Evolutionary conservation across 495 filamentous ascomycete species (phyloP).

Genomic region (Aspergillus nidulans): DNA sequence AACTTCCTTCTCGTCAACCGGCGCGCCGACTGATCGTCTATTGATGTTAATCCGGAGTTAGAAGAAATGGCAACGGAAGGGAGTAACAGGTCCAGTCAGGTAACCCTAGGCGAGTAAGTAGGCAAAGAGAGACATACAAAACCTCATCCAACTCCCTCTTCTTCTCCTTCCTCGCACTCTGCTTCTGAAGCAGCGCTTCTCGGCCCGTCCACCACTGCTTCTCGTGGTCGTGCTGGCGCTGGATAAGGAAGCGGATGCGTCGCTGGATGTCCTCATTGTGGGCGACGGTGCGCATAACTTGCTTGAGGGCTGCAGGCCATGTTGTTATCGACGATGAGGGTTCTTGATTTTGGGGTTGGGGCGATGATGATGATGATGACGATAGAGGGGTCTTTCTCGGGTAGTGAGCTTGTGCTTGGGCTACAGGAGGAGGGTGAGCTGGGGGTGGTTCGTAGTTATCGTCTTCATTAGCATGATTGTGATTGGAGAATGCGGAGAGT

Average conservation of each 20-base stretch:
- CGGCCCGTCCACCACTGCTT: slow-evolving; percentile 58
- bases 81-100: background rate
- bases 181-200: slow-evolving; percentile 47
- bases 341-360: background rate
- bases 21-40: slow-evolving; percentile 40
- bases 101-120: background rate
- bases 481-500: slow-evolving; percentile 39
- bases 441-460: slow-evolving; percentile 31
- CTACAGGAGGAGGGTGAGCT: background rate
- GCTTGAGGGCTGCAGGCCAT: slow-evolving; percentile 58
- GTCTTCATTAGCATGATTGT: slow-evolving; percentile 9
- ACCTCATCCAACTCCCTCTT: slow-evolving; percentile 51
- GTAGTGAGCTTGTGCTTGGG: slow-evolving; percentile 8
- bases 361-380: background rate
- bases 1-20: slow-evolving; percentile 28
- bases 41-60: background rate
- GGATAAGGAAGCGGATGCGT: slow-evolving; percentile 52
- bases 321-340: slow-evolving; percentile 57
- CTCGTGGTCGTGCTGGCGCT: slow-evolving; percentile 60
- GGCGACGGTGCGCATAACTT: slow-evolving; percentile 55
- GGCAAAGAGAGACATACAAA: slow-evolving; percentile 27
- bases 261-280: slow-evolving; percentile 43
- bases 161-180: slow-evolving; percentile 43
- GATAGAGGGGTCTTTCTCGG: background rate
- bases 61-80: background rate